These are phyloP conservation scores for Colletotrichum sp. DNA, from an alignment of 2,329 filamentous ascomycete genomes.

Conservation along the genomic window DNA sequence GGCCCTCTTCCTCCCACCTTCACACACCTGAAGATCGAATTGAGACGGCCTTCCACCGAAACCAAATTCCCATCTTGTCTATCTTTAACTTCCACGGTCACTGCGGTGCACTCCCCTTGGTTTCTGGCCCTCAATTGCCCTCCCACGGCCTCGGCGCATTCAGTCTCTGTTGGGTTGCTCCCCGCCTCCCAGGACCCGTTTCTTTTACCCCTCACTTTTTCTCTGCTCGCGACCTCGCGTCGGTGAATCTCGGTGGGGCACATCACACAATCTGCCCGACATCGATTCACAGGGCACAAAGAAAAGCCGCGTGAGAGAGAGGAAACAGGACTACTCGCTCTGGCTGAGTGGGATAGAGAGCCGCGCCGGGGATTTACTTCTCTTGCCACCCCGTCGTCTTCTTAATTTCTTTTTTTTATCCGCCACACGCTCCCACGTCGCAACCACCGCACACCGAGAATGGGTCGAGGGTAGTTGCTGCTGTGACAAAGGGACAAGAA, in stretches of 20 bases:
- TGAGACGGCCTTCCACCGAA: constrained; percentile 10
- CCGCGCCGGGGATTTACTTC: not conserved
- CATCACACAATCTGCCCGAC: constrained; percentile 21
- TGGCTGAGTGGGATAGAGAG: not conserved
- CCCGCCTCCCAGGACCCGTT: constrained; percentile 14
- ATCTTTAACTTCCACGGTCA: not conserved
- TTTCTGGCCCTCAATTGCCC: constrained; percentile 9
- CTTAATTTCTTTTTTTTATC: not conserved
- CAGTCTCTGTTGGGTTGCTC: constrained; percentile 4
- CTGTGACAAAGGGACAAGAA: constrained; percentile 19
- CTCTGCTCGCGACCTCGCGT: constrained; percentile 18
- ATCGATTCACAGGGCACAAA: constrained; percentile 11
- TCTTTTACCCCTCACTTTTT: constrained; percentile 23
- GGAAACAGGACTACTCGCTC: not conserved
- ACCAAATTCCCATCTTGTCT: not conserved
- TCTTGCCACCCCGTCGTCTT: not conserved
- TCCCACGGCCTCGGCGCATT: constrained; percentile 9
- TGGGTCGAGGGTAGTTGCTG: constrained; percentile 17
- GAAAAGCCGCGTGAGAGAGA: constrained; percentile 7
- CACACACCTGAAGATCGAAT: constrained; percentile 13
- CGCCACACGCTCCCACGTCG: not conserved
- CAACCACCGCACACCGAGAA: constrained; percentile 13
- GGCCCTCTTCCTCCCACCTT: constrained; percentile 21
- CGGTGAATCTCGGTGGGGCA: constrained; percentile 26
- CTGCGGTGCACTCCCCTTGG: not conserved